A percentile compares a stretch with the other conserved stretches of the same genome.
Conservation (phyloP, 352 stramenopile species). For the Pythium utonaiense region DNA sequence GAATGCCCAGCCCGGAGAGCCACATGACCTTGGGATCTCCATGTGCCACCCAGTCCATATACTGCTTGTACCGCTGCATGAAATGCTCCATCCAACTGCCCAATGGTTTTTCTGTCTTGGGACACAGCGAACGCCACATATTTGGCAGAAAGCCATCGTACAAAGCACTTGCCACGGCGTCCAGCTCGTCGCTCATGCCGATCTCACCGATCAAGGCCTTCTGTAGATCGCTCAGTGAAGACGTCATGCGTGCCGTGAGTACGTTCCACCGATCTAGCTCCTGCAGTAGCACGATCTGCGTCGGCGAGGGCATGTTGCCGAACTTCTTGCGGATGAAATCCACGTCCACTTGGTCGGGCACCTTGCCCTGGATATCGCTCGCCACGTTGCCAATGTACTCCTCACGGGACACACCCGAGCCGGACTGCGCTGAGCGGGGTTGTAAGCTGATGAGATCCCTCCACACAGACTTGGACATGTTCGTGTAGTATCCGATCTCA, state of each 20-base stretch:
- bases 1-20: constrained; percentile 93
- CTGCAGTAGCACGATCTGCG: constrained; percentile 92
- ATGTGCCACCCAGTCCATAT: constrained; percentile 88
- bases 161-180: constrained; percentile 88
- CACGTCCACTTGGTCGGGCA: constrained; percentile 86
- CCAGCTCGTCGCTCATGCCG: constrained; percentile 95
- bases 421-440: constrained; percentile 73
- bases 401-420: constrained; percentile 87
- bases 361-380: constrained; percentile 90
- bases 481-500: constrained; percentile 96
- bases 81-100: constrained; percentile 96
- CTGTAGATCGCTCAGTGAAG: constrained; percentile 87
- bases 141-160: constrained; percentile 93
- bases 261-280: constrained; percentile 95
- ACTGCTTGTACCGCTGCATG: constrained; percentile 83
- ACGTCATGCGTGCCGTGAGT: constrained; percentile 81
- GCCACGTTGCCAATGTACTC: constrained; percentile 90
- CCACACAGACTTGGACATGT: constrained; percentile 94
- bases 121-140: constrained; percentile 88
- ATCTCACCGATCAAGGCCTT: constrained; percentile 94
- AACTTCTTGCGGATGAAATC: constrained; percentile 84
- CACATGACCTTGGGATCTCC: constrained; percentile 92
- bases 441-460: constrained; percentile 91
- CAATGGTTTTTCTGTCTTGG: constrained; percentile 94
- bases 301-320: constrained; percentile 72